Evolutionary conservation across 129 eudicot species (phyloP), one percentile per base, ranked within the genome.

Genomic region (Pseudognaphalium luteoalbum): DNA sequence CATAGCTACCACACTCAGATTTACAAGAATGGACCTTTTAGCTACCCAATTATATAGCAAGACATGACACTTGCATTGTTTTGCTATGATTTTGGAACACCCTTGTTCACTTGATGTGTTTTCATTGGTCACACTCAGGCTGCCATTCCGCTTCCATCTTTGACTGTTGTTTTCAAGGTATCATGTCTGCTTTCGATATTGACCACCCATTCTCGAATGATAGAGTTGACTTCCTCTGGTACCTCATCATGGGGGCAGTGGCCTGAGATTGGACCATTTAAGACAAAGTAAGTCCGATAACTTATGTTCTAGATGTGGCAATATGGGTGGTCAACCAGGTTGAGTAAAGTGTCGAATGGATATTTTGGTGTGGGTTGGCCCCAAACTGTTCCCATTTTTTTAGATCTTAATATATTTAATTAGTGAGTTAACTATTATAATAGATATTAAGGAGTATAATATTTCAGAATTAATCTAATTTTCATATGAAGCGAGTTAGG

Each of bases 201-300:
- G 33, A 68, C 76, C 52, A 90, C 87, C 98, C 98, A 93, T 59
- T 85, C 79, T 39, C 58, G 76, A 66, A 93, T 86, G 44, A 90
- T 83, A 15, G 87, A 72, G 78, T 90, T 93, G 56, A 93, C 97
- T 82, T 81, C 84, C 79, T 84, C 87, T 2, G 98, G 98, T 66
- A 74, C 80, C 88, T 90, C 98, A 75, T 93, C 98, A 16, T 90
- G 98, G 39, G 98, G 98, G 72, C 98, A 93, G 68, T 90, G 98
- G 39, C 98, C 98, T 92, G 82, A 73, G 30, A 72, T 47, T 30
- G 61, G 41, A 60, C 4, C 2, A 70, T n/a, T 56, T 60, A 62
- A 54, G 57, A 4, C 32, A 62, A 65, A 2, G 9, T 28, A 21
- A 82, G 28, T 32, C 4, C 7, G 14, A 59, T n/a, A 60, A 22